These are phyloP conservation scores for Epichloe hybrida DNA, from an alignment of 2,329 filamentous ascomycete genomes.

Conservation along the genomic window DNA sequence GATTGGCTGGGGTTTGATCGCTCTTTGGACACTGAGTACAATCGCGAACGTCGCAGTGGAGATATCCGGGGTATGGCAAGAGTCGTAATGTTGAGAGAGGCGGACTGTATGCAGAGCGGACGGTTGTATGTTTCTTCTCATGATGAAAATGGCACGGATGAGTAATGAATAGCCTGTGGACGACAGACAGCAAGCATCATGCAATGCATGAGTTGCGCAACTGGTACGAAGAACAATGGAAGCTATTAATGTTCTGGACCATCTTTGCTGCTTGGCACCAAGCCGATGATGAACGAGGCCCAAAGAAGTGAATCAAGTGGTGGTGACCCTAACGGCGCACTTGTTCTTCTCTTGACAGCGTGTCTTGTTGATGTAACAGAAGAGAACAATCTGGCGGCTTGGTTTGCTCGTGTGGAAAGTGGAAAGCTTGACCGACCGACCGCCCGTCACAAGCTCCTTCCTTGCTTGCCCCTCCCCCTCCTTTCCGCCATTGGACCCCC, in stretches of 20 bases:
- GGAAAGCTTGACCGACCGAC: not conserved
- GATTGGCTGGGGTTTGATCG: conserved; percentile 71
- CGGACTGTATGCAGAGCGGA: not conserved
- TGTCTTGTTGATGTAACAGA: no score
- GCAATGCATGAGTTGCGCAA: no score
- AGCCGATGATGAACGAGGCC: no score
- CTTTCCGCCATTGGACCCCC: not conserved
- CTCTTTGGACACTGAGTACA: conserved; percentile 70
- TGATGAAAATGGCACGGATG: not conserved
- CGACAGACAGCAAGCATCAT: not conserved
- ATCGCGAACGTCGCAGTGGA: conserved; percentile 72
- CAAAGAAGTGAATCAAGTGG: no score
- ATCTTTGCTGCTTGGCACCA: no score
- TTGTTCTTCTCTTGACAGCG: no score
- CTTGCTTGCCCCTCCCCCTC: not conserved
- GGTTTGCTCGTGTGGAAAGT: no score
- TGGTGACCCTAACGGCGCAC: no score
- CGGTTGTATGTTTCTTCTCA: not conserved
- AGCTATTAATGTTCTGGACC: no score
- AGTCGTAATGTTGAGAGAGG: conserved; percentile 7
- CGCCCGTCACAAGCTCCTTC: not conserved
- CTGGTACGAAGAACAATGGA: no score
- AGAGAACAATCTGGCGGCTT: no score
- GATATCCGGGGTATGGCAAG: conserved; percentile 41
- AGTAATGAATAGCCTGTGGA: not conserved